Evolutionary conservation across 2,329 filamentous ascomycete species (phyloP), one percentile per base, ranked within the genome.

Genomic region (Pseudogymnoascus pannorum): DNA sequence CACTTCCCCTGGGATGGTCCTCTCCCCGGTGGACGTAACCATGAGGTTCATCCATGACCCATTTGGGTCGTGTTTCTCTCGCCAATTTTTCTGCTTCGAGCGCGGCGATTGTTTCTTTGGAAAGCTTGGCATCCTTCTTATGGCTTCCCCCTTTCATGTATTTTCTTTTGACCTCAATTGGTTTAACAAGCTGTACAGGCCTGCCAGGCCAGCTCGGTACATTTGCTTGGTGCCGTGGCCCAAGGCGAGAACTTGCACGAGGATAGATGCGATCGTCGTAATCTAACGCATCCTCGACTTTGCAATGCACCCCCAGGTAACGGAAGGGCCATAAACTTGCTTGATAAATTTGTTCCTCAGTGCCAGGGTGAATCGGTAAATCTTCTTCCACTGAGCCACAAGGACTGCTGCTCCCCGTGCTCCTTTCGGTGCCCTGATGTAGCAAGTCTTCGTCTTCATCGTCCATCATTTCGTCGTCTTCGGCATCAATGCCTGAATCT

Each of bases 211-310:
- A 99, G 5, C 89, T 81, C 57, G 83, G 79, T 33, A 96, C 89
- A 67, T 86, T 87, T 3, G 94, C 93, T 77, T 99, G 94, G 73
- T 97, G 92, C 61, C 92, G 86, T 8, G 92, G 91, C 6, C 94
- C 94, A 36, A 97, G 80, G 36, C 94, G 88, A 61, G 94, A 97
- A 72, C 92, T 95, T 14, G 94, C 93, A 66, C 94, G 88, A 7
- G 94, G 94, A 71, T 97, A 97, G 66, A 99, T 97, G 66, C 94
- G 87, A 73, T 99, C 94, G 70, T 99, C 94, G 72, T 96, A 96
- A 73, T 99, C 94, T 29, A 99, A 79, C 0, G 91, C 94, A 76
- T 99, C 94, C 74, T 97, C 92, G 1, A 94, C 89, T 67, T 92
- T 89, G 75, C 92, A 97, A 75, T 99, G 94, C 67, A 96, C 92